Conservation (phyloP, 2,329 filamentous ascomycete species). For the Microthyrium microscopicum region DNA sequence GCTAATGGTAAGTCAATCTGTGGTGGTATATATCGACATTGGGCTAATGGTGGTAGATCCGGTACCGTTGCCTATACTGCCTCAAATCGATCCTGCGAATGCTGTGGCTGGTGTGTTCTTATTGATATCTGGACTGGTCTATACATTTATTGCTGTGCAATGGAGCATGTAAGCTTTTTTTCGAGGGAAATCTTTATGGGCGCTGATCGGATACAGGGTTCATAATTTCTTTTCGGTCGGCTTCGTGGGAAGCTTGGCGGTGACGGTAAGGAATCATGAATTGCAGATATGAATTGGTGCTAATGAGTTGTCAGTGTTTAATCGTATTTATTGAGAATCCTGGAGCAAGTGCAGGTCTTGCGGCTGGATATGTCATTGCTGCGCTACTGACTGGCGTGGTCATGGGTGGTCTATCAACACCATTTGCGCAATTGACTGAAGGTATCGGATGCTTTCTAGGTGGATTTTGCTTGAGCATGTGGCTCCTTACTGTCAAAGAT, state of each 20-base stretch:
- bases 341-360: conserved; percentile 56
- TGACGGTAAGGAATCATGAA: conserved; percentile 34
- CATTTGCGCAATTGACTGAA: conserved; percentile 72
- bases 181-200: conserved; percentile 2
- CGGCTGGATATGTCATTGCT: conserved; percentile 77
- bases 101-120: conserved; percentile 65
- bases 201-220: conserved; percentile 25
- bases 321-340: conserved; percentile 79
- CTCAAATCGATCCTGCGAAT: conserved; percentile 63
- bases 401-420: conserved; percentile 54
- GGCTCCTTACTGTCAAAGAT: conserved; percentile 62
- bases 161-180: conserved; percentile 34
- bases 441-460: conserved; percentile 77
- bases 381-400: conserved; percentile 54
- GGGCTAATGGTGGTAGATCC: no score
- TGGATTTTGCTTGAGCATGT: conserved; percentile 78
- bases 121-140: conserved; percentile 51
- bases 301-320: no score
- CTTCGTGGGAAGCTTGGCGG: conserved; percentile 57
- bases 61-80: conserved; percentile 48
- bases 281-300: not conserved
- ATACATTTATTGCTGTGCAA: conserved; percentile 68
- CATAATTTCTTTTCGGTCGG: conserved; percentile 70
- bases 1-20: no score
- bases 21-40: no score